Evolutionary conservation across 2,329 filamentous ascomycete species (phyloP), one percentile per base, ranked within the genome.

Genomic region (Ceratocystis papillata): DNA sequence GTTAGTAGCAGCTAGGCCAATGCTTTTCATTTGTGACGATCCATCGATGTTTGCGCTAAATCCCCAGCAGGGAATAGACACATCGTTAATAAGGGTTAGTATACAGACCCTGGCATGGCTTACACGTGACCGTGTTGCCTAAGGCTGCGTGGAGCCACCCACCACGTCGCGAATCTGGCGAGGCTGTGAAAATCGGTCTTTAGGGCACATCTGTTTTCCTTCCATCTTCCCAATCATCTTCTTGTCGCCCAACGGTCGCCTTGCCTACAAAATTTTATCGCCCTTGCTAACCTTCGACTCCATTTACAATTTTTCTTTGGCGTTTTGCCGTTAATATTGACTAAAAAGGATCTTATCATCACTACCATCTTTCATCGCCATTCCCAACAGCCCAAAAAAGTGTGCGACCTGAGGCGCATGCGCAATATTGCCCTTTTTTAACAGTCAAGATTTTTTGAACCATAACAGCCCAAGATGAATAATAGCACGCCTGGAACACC

Each of bases 401-500:
- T 62, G 33, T 62, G 20, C 28, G 28, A 62, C 59, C 25, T 33
- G n/a, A 20, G 59, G 37, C 55, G 55, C 25, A 59, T 37, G 25
- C 17, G 55, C 55, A 59, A 8, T 20, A 59, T 20, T 25, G n/a
- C 33, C 33, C 33, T 59, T 8, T 22, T 25, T 46, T 44, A 53
- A 17, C 65, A 46, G 65, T 68, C 64, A 68, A 59, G 2, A 63
- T 50, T 20, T 5, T 5, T 22, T 10, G 12, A 5, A 59, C n/a
- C 20, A 53, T 5, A 28, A 5, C 5, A 44, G 5, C 17, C 25
- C 48, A 53, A 10, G 3, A 67, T 63, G 62, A 63, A 59, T 4
- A 55, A 64, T 37, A 64, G 50, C 41, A 17, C 60, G 3, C 37
- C 65, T 1, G 65, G 62, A 48, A 67, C 65, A 28, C 68, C 65